A percentile compares a stretch with the other conserved stretches of the same genome.
Conservation (phyloP, 805 yeast species). For the Starmerella apicola region DNA sequence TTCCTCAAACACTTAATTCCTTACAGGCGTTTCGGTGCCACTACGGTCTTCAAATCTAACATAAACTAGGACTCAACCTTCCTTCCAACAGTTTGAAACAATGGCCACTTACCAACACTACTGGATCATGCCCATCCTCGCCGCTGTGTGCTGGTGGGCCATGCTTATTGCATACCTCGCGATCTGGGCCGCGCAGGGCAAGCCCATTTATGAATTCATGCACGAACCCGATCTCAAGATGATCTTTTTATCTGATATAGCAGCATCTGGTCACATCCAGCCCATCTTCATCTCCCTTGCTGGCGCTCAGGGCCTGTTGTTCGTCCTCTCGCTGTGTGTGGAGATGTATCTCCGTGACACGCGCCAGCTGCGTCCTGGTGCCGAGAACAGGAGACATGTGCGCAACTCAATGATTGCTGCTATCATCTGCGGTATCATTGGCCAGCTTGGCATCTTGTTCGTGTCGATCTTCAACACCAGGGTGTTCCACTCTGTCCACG, state of each 20-base stretch:
- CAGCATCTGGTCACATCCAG: slow-evolving; percentile 55
- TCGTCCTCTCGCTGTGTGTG: slow-evolving; percentile 47
- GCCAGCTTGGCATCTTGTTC: slow-evolving; percentile 61
- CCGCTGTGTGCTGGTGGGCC: slow-evolving; percentile 74
- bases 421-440: slow-evolving; percentile 38
- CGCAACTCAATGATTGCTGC: slow-evolving; percentile 32
- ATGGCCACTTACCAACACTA: too few species aligned
- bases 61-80: too few species aligned
- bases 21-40: too few species aligned
- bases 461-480: slow-evolving; percentile 64
- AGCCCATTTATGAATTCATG: slow-evolving; percentile 56
- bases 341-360: slow-evolving; percentile 52
- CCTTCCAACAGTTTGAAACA: too few species aligned
- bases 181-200: slow-evolving; percentile 73
- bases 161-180: slow-evolving; percentile 71
- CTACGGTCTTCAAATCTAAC: too few species aligned
- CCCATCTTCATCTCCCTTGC: slow-evolving; percentile 75
- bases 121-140: slow-evolving; percentile 49
- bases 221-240: slow-evolving; percentile 34
- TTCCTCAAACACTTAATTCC: too few species aligned
- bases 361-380: slow-evolving; percentile 39
- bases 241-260: slow-evolving; percentile 67
- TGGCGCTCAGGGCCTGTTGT: slow-evolving; percentile 66
- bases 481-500: slow-evolving; percentile 37
- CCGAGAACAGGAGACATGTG: slow-evolving; percentile 5